A percentile compares a stretch with the other conserved stretches of the same genome.
Conservation (phyloP, 352 stramenopile genomes). For the Globisporangium uncinulatum region DNA sequence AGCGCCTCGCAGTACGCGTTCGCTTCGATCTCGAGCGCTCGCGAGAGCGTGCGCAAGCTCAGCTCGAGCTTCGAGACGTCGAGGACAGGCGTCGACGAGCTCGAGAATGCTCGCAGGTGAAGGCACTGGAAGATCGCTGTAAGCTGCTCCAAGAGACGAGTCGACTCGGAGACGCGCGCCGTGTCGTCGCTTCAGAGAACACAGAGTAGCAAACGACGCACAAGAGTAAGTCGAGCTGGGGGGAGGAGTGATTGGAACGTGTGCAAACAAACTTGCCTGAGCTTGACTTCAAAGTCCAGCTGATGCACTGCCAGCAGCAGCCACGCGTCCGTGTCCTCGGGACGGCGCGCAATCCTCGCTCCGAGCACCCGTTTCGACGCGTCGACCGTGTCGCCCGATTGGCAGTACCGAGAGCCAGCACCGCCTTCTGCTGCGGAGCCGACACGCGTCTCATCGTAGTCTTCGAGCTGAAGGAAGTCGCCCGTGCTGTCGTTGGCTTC, state of each 20-base stretch:
- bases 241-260: not conserved
- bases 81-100: not conserved
- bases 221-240: not conserved
- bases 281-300: constrained; percentile 31
- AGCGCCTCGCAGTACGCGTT: constrained; percentile 33
- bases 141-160: constrained; percentile 15
- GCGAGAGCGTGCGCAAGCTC: constrained; percentile 24
- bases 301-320: constrained; percentile 45
- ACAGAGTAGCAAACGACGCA: not conserved
- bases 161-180: constrained; percentile 11
- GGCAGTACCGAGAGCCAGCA: constrained; percentile 26
- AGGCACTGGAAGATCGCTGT: constrained; percentile 14
- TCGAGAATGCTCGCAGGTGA: constrained; percentile 1
- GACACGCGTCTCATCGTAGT: constrained; percentile 1
- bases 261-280: constrained; percentile 22
- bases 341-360: constrained; percentile 21
- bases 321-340: constrained; percentile 34
- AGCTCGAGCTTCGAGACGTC: constrained; percentile 13
- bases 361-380: constrained; percentile 19
- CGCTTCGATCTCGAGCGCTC: constrained; percentile 27
- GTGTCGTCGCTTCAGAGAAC: constrained; percentile 17
- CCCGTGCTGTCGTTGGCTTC: constrained; percentile 1
- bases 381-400: constrained; percentile 11
- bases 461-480: constrained; percentile 11
- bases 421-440: not conserved